Evolutionary conservation across 257 asterid genomes (phyloP).

Genomic region (Petrea volubilis): DNA sequence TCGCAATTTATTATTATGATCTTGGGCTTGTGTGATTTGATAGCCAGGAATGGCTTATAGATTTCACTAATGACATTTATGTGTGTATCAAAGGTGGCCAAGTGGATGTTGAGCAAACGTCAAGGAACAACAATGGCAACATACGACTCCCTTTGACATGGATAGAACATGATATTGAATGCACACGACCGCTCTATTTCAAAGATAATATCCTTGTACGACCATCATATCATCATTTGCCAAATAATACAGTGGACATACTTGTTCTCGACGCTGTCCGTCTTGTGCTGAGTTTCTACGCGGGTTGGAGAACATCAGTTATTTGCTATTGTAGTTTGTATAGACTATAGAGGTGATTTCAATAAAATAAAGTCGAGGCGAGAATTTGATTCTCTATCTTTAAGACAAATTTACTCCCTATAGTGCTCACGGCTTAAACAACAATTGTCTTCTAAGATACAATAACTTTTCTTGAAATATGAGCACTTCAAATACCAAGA

Average conservation of each 20-base stretch:
- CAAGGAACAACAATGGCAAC: conserved; percentile 87
- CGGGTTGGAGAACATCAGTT: conserved; percentile 44
- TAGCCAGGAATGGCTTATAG: too few relatives aligned
- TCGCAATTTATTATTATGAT: not conserved
- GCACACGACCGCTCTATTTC: conserved; percentile 79
- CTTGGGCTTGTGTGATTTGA: not conserved
- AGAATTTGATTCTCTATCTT: too few relatives aligned
- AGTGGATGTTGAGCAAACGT: conserved; percentile 90
- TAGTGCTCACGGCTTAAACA: too few relatives aligned
- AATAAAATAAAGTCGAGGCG: too few relatives aligned
- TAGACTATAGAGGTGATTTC: too few relatives aligned
- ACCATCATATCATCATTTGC: conserved; percentile 69
- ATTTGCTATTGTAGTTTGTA: too few relatives aligned
- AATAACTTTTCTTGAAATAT: too few relatives aligned
- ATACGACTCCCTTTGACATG: conserved; percentile 86
- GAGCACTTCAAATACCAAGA: too few relatives aligned
- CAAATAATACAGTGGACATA: conserved; percentile 68
- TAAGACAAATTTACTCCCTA: too few relatives aligned
- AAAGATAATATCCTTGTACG: conserved; percentile 75
- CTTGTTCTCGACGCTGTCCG: not conserved
- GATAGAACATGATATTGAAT: conserved; percentile 85
- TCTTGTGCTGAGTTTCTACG: conserved; percentile 8
- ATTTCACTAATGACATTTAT: conserved; percentile 20
- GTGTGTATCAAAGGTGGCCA: conserved; percentile 53
- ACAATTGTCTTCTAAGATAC: too few relatives aligned